Percentiles rank a stretch among this genome's conserved stretches.
Conservation (phyloP, 1,139 yeast species). For the Yamadazyma siamensis region DNA sequence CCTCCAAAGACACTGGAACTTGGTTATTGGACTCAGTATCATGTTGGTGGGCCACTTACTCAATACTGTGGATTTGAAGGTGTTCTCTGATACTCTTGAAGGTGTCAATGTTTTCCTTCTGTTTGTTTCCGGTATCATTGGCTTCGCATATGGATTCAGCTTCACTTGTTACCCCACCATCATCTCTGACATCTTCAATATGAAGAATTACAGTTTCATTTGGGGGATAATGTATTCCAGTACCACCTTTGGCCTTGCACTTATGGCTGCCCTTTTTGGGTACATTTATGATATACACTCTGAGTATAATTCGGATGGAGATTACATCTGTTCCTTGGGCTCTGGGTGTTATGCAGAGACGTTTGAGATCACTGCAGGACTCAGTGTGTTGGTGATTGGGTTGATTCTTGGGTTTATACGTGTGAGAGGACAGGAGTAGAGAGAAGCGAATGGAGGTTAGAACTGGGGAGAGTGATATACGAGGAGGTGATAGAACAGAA, state of each 20-base stretch:
- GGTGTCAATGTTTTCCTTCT: conserved; percentile 34
- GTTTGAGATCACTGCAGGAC: conserved; percentile 30
- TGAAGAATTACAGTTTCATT: conserved; percentile 67
- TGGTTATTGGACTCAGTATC: conserved; percentile 47
- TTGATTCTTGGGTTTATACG: conserved; percentile 23
- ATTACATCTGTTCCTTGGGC: conserved; percentile 35
- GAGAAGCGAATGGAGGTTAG: too few species aligned
- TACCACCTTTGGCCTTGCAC: conserved; percentile 34
- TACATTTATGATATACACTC: conserved; percentile 29
- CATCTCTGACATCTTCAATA: conserved; percentile 73
- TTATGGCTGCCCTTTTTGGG: conserved; percentile 42
- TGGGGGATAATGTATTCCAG: conserved; percentile 78
- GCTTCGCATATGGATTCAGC: conserved; percentile 75
- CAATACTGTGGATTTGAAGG: conserved; percentile 28
- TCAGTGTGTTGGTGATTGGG: conserved; percentile 23
- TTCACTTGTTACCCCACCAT: conserved; percentile 83
- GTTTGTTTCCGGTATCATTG: conserved; percentile 59
- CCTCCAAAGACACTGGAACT: conserved; percentile 68
- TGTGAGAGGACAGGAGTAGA: conserved; percentile 5
- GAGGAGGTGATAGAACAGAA: too few species aligned
- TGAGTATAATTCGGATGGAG: conserved; percentile 31
- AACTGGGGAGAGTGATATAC: too few species aligned
- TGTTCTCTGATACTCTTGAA: conserved; percentile 20
- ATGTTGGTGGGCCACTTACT: conserved; percentile 40
- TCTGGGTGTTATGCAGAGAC: conserved; percentile 37